These are phyloP conservation scores for Schwanniomyces yamadae DNA, from an alignment of 805 yeast genomes.

Conservation along the genomic window DNA sequence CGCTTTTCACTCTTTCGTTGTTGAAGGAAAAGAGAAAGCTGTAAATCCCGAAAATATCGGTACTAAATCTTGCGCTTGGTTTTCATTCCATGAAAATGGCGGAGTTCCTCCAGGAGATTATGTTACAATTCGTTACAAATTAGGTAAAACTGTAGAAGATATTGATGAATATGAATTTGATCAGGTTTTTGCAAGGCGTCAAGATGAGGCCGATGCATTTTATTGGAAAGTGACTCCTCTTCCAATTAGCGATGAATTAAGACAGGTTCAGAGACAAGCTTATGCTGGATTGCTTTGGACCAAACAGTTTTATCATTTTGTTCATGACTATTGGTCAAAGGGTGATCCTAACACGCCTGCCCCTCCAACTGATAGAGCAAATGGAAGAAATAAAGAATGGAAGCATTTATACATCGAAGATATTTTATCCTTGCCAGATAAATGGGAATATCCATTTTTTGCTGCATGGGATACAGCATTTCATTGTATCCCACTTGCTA, in stretches of 20 bases:
- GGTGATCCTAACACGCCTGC: slow-evolving; percentile 79
- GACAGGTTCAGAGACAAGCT: slow-evolving; percentile 88
- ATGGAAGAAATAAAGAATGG: slow-evolving; percentile 90
- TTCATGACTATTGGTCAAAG: slow-evolving; percentile 80
- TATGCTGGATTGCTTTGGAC: slow-evolving; percentile 94
- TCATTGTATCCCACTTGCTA: slow-evolving; percentile 89
- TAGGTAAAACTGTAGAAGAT: slow-evolving; percentile 45
- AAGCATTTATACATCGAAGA: slow-evolving; percentile 85
- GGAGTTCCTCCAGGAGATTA: slow-evolving; percentile 86
- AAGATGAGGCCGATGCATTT: slow-evolving; percentile 88
- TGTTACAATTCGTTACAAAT: slow-evolving; percentile 78
- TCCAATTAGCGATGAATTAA: slow-evolving; percentile 75
- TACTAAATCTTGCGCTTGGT: slow-evolving; percentile 85
- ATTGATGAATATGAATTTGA: slow-evolving; percentile 78
- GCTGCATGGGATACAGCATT: slow-evolving; percentile 98
- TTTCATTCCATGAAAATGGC: slow-evolving; percentile 69
- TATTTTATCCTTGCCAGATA: slow-evolving; percentile 85
- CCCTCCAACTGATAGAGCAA: slow-evolving; percentile 78
- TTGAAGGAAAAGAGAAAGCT: slow-evolving; percentile 56
- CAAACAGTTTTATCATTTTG: slow-evolving; percentile 84
- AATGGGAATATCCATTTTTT: slow-evolving; percentile 94
- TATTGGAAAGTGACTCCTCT: slow-evolving; percentile 86
- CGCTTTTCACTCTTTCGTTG: slow-evolving; percentile 84
- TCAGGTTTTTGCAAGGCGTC: slow-evolving; percentile 62
- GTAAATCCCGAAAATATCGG: slow-evolving; percentile 73